Evolutionary conservation across 805 yeast genomes (phyloP).

Genomic region (Metschnikowia lunata): DNA sequence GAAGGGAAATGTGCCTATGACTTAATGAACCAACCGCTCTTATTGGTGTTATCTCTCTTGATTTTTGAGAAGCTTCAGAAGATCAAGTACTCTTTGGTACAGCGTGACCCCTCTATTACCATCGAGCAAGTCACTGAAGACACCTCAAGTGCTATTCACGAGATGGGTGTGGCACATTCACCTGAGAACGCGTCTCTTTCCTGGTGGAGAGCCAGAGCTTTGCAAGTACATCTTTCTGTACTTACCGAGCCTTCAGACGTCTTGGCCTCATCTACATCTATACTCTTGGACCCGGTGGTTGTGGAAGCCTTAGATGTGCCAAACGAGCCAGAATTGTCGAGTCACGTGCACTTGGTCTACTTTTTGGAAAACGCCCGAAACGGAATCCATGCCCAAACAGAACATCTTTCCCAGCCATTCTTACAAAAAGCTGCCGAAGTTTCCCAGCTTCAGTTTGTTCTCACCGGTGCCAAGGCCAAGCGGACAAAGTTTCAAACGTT

Average conservation of each 20-base stretch:
- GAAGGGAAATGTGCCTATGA: conserved; percentile 74
- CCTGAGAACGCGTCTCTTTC: conserved; percentile 44
- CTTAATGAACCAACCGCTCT: conserved; percentile 35
- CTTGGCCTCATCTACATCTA: conserved; percentile 39
- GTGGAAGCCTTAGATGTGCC: conserved; percentile 26
- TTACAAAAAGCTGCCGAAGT: conserved; percentile 53
- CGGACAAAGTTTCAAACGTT: conserved; percentile 77
- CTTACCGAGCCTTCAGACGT: conserved; percentile 58
- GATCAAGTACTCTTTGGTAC: conserved; percentile 41
- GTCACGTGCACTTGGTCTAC: conserved; percentile 43
- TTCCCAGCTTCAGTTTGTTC: conserved; percentile 55
- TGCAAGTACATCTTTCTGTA: conserved; percentile 61
- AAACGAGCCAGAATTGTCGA: conserved; percentile 25
- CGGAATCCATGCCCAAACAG: conserved; percentile 59
- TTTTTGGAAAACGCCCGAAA: conserved; percentile 67
- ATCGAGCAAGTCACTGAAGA: conserved; percentile 25
- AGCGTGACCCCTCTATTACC: conserved; percentile 20
- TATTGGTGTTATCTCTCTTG: conserved; percentile 26
- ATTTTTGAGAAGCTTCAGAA: conserved; percentile 42
- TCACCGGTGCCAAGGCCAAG: conserved; percentile 87
- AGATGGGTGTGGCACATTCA: conserved; percentile 15
- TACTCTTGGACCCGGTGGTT: conserved; percentile 32
- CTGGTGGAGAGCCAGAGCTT: conserved; percentile 77
- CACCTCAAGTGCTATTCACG: conserved; percentile 7
- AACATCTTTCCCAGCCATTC: conserved; percentile 53